Evolutionary conservation across 2,329 filamentous ascomycete genomes (phyloP), one percentile per base, ranked within the genome.

Genomic region (Cadophora luteo-olivacea): DNA sequence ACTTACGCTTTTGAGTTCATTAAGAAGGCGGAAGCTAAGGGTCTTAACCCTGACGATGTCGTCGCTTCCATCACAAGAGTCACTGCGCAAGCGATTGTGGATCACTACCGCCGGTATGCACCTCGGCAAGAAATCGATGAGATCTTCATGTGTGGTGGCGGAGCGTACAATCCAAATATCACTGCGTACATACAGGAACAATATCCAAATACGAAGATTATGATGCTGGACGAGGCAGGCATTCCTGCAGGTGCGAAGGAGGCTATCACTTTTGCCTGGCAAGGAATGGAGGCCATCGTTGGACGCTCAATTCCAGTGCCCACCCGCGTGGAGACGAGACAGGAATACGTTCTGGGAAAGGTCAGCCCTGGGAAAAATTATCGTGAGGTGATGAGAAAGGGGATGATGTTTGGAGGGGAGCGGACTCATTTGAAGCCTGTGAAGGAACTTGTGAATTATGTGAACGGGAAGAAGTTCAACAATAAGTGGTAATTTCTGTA

Each of bases 91-190:
- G 84, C 86, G 24, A 88, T 89, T 38, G 83, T 88, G 19, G 76
- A 81, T 45, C 81, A 82, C 70, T 83, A 80, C 74, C 77, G 77
- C 9, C 82, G 84, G 38, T 87, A 86, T 68, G 82, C 83, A 58
- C 82, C 84, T 5, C 79, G 79, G 71, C 75, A 82, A 25, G 77
- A 81, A 61, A 81, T 87, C 65, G 82, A 80, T 4, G 86, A 89
- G 77, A 81, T 89, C 48, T 89, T 86, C 79, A 85, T 89, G 82
- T 88, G 86, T 75, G 87, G 87, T 12, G 85, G 85, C 5, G 86
- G 86, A 22, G 86, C 86, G 0, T 81, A 83, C 69, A 88, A 89
- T 72, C 83, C 84, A 1, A 88, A 87, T 71, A 89, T 89, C 71
- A 80, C 74, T 8, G 75, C 81, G 7, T 86, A 83, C 74, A 83